These are phyloP conservation scores for Oryza glumipatula DNA, from an alignment of 176 grass and related monocot genomes.

Conservation along the genomic window DNA sequence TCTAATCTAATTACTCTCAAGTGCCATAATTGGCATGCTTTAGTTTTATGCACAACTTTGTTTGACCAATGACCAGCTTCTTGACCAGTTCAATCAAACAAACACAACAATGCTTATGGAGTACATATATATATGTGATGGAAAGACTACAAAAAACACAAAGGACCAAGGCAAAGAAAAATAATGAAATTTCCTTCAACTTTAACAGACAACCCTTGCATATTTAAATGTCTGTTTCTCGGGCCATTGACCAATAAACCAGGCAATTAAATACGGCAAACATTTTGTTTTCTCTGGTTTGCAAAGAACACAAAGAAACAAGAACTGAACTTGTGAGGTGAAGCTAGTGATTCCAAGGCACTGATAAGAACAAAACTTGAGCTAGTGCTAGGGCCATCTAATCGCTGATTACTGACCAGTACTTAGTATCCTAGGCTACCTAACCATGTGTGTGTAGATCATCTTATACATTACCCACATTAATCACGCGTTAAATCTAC, in stretches of 20 bases:
- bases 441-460: constrained; percentile 49
- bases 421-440: constrained; percentile 41
- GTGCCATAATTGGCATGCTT: constrained; percentile 47
- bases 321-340: constrained; percentile 5
- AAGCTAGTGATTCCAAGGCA: background rate
- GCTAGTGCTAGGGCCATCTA: constrained; percentile 26
- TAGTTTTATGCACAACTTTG: constrained; percentile 41
- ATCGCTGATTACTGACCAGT: constrained; percentile 6
- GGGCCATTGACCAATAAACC: constrained; percentile 28
- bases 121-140: background rate
- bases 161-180: constrained; percentile 44
- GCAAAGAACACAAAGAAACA: constrained; percentile 8
- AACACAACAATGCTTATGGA: constrained; percentile 6
- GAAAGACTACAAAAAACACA: constrained; percentile 46
- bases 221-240: constrained; percentile 25
- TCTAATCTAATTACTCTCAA: constrained; percentile 56
- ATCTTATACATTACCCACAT: constrained; percentile 47
- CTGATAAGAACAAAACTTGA: constrained; percentile 44
- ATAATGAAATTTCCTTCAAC: constrained; percentile 30
- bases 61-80: constrained; percentile 53
- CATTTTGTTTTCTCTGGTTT: constrained; percentile 1
- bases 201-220: constrained; percentile 46
- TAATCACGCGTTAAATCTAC: constrained; percentile 59
- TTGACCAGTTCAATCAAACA: constrained; percentile 49
- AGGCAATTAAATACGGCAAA: background rate